Evolutionary conservation across 2,329 filamentous ascomycete genomes (phyloP).

Genomic region (Fusarium falciforme): DNA sequence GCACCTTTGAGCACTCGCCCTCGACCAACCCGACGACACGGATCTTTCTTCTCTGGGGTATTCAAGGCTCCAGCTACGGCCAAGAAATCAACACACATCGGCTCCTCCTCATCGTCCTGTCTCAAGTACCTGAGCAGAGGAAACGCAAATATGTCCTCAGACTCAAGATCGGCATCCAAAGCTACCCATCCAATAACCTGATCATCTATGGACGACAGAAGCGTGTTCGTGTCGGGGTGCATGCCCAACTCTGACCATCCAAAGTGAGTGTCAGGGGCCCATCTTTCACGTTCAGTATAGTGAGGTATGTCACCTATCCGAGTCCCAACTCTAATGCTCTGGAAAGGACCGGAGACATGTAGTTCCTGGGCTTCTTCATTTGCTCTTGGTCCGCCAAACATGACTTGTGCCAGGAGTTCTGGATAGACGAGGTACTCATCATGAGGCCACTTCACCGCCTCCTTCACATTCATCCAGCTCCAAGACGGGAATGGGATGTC

Average conservation of each 20-base stretch:
- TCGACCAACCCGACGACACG: neutral
- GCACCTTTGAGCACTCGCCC: neutral
- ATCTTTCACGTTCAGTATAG: neutral
- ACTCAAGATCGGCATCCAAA: neutral
- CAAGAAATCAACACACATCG: neutral
- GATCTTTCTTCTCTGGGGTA: neutral
- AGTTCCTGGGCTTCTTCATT: neutral
- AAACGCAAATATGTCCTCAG: neutral
- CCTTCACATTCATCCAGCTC: neutral
- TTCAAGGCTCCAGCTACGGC: neutral
- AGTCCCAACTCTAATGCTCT: neutral
- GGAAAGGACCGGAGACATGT: neutral
- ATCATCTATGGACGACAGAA: neutral
- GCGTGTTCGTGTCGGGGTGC: neutral
- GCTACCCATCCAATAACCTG: neutral
- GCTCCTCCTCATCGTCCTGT: neutral
- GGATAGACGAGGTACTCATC: neutral
- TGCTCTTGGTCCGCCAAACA: neutral
- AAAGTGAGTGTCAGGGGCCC: neutral
- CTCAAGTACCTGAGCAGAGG: neutral
- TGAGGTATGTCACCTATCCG: neutral
- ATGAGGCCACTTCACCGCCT: neutral
- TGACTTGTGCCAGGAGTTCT: neutral
- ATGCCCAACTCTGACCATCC: neutral
- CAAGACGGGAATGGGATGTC: neutral